phyloP scores from a whole-genome alignment of 148 eudicot genomes.

The Amaranthus hypochondriacus region DNA sequence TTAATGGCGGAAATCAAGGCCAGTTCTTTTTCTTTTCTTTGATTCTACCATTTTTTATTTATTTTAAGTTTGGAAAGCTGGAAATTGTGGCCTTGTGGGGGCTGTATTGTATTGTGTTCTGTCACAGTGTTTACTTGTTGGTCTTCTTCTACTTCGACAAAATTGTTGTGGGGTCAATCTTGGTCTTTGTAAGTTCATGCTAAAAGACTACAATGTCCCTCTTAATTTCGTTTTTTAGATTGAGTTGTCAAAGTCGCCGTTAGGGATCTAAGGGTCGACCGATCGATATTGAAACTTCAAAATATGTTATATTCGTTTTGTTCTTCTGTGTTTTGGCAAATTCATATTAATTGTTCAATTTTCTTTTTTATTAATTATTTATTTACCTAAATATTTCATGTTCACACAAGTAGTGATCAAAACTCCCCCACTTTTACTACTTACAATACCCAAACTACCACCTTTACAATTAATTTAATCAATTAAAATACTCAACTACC shows the following conservation, averaged over 20 bases:
- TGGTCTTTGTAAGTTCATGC: not conserved
- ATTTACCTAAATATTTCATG: too few relatives aligned
- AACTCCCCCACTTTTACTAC: too few relatives aligned
- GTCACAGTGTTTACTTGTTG: slow-evolving; percentile 1
- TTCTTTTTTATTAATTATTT: too few relatives aligned
- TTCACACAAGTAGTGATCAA: too few relatives aligned
- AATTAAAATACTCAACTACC: too few relatives aligned
- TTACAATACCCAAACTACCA: too few relatives aligned
- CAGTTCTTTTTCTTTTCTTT: slow-evolving; percentile 10
- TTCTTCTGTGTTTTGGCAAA: too few relatives aligned
- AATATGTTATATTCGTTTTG: too few relatives aligned
- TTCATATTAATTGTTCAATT: too few relatives aligned
- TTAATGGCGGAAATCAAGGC: slow-evolving; percentile 37
- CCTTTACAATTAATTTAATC: too few relatives aligned
- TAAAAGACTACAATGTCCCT: not conserved
- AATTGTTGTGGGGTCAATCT: slow-evolving; percentile 23
- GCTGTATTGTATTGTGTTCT: slow-evolving; percentile 4
- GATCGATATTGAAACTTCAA: too few relatives aligned
- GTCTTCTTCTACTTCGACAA: not conserved
- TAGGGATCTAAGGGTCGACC: too few relatives aligned
- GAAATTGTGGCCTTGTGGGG: not conserved
- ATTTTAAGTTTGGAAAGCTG: not conserved
- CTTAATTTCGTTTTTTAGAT: not conserved
- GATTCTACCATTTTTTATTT: not conserved
- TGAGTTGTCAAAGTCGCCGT: not conserved